These are phyloP conservation scores for Colletotrichum aenigma DNA, from an alignment of 2,329 filamentous ascomycete species.

Conservation along the genomic window DNA sequence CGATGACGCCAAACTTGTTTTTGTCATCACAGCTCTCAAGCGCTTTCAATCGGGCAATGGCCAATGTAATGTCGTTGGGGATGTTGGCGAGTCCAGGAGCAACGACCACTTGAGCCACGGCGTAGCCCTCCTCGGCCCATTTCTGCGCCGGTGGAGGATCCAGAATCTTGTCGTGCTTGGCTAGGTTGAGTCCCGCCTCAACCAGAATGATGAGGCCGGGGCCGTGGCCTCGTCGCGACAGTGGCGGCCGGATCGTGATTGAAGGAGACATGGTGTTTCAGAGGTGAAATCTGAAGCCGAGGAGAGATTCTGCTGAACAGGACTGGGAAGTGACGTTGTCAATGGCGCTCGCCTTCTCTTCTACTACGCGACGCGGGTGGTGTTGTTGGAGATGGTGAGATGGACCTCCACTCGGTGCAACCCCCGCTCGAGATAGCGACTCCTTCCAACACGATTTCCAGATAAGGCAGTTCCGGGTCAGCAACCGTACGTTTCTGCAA, in stretches of 20 bases:
- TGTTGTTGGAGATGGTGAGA: background rate
- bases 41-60: background rate
- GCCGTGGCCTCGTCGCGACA: conserved; percentile 33
- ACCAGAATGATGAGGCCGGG: conserved; percentile 35
- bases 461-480: conserved; percentile 8
- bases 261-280: background rate
- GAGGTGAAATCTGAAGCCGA: background rate
- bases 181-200: background rate
- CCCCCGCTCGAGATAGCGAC: conserved; percentile 12
- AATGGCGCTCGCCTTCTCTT: background rate
- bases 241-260: conserved; percentile 25
- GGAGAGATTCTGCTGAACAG: background rate
- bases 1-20: conserved; percentile 20
- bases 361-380: background rate
- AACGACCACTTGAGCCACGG: conserved; percentile 57
- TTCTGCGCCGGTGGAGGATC: conserved; percentile 61
- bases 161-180: conserved; percentile 19
- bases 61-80: background rate
- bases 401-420: conserved; percentile 4
- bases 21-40: conserved; percentile 31
- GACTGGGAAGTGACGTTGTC: background rate
- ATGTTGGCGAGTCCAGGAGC: background rate
- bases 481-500: background rate
- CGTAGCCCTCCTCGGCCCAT: conserved; percentile 75
- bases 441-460: conserved; percentile 1